A percentile compares a stretch with the other conserved stretches of the same genome.
phyloP scores from a whole-genome alignment of 352 stramenopile genomes.

The Phytophthora idaei region DNA sequence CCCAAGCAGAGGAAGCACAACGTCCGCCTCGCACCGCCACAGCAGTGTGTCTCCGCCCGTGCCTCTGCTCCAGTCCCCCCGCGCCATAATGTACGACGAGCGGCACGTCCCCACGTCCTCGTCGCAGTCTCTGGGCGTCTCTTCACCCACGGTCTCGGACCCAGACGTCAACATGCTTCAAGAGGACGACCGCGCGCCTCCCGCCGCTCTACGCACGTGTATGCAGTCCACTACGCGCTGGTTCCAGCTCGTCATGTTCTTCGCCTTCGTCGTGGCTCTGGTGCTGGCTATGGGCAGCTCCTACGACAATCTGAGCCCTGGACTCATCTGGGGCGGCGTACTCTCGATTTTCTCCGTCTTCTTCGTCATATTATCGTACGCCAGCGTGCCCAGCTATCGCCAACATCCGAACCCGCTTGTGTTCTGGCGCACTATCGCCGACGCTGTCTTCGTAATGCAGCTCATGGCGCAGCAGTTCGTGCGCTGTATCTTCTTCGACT shows the following conservation, averaged over 20 bases:
- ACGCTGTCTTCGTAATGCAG: constrained; percentile 85
- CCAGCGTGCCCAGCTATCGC: constrained; percentile 76
- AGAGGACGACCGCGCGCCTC: constrained; percentile 22
- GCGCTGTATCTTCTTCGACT: constrained; percentile 82
- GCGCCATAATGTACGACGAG: constrained; percentile 32
- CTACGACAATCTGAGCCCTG: constrained; percentile 82
- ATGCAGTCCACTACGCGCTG: constrained; percentile 79
- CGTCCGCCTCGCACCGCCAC: constrained; percentile 8
- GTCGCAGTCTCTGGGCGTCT: constrained; percentile 43
- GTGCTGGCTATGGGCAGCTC: constrained; percentile 58
- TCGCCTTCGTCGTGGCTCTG: constrained; percentile 68
- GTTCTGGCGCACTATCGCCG: constrained; percentile 88
- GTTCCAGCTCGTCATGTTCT: constrained; percentile 89
- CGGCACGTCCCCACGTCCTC: constrained; percentile 36
- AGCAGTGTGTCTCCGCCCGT: constrained; percentile 24
- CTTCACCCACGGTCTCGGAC: constrained; percentile 45
- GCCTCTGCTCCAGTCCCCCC: constrained; percentile 31
- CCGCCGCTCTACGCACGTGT: constrained; percentile 54
- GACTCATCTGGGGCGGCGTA: constrained; percentile 85
- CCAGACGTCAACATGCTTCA: constrained; percentile 57
- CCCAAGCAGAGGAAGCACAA: constrained; percentile 9
- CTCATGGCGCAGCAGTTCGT: constrained; percentile 83
- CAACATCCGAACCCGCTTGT: constrained; percentile 90
- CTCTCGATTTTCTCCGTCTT: constrained; percentile 87
- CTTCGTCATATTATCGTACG: constrained; percentile 87